A percentile compares a stretch with the other conserved stretches of the same genome.
These are phyloP conservation scores for Basipetospora sp. DNA, from an alignment of 2,329 filamentous ascomycete genomes.

Conservation along the genomic window DNA sequence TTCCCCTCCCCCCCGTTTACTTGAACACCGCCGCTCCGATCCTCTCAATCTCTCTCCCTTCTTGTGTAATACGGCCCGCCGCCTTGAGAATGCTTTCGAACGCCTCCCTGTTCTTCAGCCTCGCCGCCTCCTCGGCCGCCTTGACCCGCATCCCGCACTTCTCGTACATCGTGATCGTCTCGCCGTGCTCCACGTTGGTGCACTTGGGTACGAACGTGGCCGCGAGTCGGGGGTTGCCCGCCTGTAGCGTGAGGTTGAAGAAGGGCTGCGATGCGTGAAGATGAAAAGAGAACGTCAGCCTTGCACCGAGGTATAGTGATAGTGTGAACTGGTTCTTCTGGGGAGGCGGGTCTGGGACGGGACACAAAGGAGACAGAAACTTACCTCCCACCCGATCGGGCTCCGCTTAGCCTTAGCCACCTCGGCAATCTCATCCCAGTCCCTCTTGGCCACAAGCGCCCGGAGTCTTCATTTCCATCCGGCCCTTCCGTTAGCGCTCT, in stretches of 20 bases:
- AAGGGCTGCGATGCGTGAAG: slow-evolving; percentile 48
- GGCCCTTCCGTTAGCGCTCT: slow-evolving; percentile 5
- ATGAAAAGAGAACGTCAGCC: no score
- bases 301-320: no score
- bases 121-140: slow-evolving; percentile 82
- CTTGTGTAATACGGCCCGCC: slow-evolving; percentile 52
- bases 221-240: slow-evolving; percentile 79
- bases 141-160: slow-evolving; percentile 83
- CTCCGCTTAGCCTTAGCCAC: slow-evolving; percentile 65
- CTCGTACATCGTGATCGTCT: slow-evolving; percentile 81
- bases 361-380: slow-evolving; percentile 15
- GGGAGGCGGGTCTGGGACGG: no score
- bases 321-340: no score
- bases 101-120: slow-evolving; percentile 61
- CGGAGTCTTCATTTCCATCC: slow-evolving; percentile 49
- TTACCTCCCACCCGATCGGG: slow-evolving; percentile 90
- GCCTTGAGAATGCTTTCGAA: slow-evolving; percentile 60
- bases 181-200: slow-evolving; percentile 49
- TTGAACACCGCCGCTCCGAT: slow-evolving; percentile 49
- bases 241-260: slow-evolving; percentile 74
- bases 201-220: slow-evolving; percentile 79
- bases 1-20: slow-evolving; percentile 6
- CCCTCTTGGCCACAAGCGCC: slow-evolving; percentile 74
- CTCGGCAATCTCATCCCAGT: slow-evolving; percentile 88
- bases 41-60: slow-evolving; percentile 67